Base-by-base conservation (phyloP, 345 rosid species). In the Angophora floribunda region DNA sequence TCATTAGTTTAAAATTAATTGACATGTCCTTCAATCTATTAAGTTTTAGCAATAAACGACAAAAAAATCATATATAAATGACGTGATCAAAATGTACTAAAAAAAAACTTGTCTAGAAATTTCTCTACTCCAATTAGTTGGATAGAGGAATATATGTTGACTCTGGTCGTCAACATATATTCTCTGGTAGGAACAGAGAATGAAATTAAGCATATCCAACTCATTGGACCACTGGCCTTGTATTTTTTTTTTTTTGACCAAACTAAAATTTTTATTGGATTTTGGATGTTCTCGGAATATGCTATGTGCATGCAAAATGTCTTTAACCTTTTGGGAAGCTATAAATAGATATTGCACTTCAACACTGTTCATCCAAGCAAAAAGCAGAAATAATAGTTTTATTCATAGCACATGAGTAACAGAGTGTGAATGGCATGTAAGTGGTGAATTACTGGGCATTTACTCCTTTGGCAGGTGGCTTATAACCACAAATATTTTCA, bases 381-480 rank as follows among this genome's bases (percentile, higher is more conserved):
- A 21, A 21, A 21, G 10, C 13, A 51, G 19, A 55, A 55, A 55
- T 55, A 8, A 55, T 26, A 55, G 8, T 3, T 19, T 16, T 55
- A 21, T 19, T 36, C 41, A 36, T 7, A 55, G 61, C 61, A 55
- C 26, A 22, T 21, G 26, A 21, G 7, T 22, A n/a, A 55, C 21
- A 55, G 53, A 11, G 30, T 85, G 30, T 85, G 70, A 21, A 75
- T 59, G 85, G 89, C 51, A 59, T 32, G 87, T 86, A 9, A 80
- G 26, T 32, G 87, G 84, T 59, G 89, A 52, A 88, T 91, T 90
- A 86, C 92, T 41, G 88, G 92, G 93, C 89, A 91, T 90, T 4
- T 89, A 50, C 89, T 82, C 85, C 89, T 87, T 89, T 91, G 94
- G 91, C 88, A 93, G 89, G 51, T 3, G 44, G 78, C 32, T 86